These are phyloP conservation scores for Ailanthus altissimus DNA, from an alignment of 345 rosid species.

Conservation along the genomic window DNA sequence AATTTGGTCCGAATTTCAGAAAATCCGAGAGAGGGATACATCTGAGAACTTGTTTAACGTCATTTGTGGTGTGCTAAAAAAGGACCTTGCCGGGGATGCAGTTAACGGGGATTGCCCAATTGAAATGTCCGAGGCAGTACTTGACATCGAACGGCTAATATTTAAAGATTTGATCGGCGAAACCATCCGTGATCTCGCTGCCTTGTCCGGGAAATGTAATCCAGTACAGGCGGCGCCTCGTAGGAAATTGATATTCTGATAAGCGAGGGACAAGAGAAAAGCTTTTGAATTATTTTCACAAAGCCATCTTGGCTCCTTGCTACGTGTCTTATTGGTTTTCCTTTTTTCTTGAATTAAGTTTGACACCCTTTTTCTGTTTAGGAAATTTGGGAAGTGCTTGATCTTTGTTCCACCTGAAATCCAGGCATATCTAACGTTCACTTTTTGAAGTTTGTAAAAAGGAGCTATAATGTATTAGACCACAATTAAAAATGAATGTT, in stretches of 20 bases:
- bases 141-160: constrained; percentile 74
- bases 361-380: constrained; percentile 12
- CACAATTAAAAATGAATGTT: constrained; percentile 14
- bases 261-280: constrained; percentile 15
- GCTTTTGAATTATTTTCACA: constrained; percentile 19
- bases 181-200: constrained; percentile 66
- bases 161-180: constrained; percentile 88
- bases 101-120: constrained; percentile 47
- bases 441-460: constrained; percentile 31
- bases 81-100: constrained; percentile 71
- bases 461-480: neutral
- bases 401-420: constrained; percentile 32
- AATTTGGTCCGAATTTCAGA: constrained; percentile 68
- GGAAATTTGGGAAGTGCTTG: constrained; percentile 21
- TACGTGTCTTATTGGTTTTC: neutral
- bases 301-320: constrained; percentile 11
- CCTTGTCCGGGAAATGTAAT: constrained; percentile 30
- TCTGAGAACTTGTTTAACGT: constrained; percentile 58
- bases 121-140: constrained; percentile 74
- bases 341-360: neutral
- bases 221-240: constrained; percentile 34
- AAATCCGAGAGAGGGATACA: constrained; percentile 49
- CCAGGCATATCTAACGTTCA: constrained; percentile 36
- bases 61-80: constrained; percentile 68
- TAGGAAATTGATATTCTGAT: constrained; percentile 78